Evolutionary conservation across 2,329 filamentous ascomycete genomes (phyloP), one percentile per base, ranked within the genome.

Genomic region (Lachnellula cervina): DNA sequence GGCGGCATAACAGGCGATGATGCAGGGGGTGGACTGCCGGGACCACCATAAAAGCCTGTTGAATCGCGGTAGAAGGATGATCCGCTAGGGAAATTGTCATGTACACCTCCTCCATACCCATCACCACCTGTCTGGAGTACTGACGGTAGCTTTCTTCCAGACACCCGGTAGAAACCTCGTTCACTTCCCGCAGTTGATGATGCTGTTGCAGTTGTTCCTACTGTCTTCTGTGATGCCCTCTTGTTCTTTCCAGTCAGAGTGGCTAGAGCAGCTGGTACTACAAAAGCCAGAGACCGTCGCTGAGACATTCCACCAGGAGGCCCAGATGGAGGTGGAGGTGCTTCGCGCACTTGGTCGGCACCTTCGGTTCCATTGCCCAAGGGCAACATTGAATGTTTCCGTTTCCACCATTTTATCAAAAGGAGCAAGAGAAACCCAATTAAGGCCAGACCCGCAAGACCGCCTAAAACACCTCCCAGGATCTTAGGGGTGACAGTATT

Each of bases 111-210:
- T 19, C 77, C 76, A 69, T 83, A 87, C 1, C 84, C 84, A 65
- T 87, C 83, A 5, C 83, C 84, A 14, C 84, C 83, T 47, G 75
- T 76, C 56, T 82, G 76, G 38, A 87, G 70, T 9, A 87, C 83
- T 2, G 84, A 83, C 3, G 81, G 80, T 55, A 88, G 68, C 64
- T 87, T 87, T 64, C 79, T 78, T 58, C 84, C 84, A 5, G 84
- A 84, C 2, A 88, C 79, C 32, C 83, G 80, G 59, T 85, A 80
- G 67, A 88, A 88, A 0, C 83, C 81, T 58, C 76, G 74, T 65
- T 87, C 82, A 28, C 73, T 76, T 23, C 67, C 70, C 37, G 73
- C 73, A 43, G 68, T 67, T 16, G 65, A 65, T 37, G 66, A 64
- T 40, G 66, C 49, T 13, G 28, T 32, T 32, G 28, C 28, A 32